Conservation (phyloP, 176 grass and related monocot genomes). For the Tillandsia leiboldiana region DNA sequence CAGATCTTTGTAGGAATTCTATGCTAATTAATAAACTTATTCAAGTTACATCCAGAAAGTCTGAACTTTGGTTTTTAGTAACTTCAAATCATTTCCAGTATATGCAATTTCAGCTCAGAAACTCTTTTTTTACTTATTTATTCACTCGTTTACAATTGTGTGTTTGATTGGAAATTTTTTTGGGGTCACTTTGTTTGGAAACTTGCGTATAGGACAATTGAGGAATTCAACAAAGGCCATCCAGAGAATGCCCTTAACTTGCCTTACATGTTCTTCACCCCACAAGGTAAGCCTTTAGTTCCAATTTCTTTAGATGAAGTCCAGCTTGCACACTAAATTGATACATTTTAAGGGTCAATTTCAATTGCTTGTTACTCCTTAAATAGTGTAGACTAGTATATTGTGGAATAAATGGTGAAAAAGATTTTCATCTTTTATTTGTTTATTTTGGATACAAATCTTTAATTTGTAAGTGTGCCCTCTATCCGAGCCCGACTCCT, state of each 20-base stretch:
- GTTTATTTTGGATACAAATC: neutral
- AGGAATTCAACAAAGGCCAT: slow-evolving; percentile 59
- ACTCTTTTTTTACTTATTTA: too few relatives aligned
- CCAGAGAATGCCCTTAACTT: slow-evolving; percentile 37
- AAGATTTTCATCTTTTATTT: neutral
- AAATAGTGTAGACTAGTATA: too few relatives aligned
- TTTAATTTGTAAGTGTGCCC: neutral
- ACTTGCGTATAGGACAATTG: slow-evolving; percentile 39
- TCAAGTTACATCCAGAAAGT: too few relatives aligned
- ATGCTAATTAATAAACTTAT: too few relatives aligned
- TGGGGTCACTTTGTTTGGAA: neutral
- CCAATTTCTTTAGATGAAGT: neutral
- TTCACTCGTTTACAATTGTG: neutral
- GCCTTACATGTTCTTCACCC: slow-evolving; percentile 56
- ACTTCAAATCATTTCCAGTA: too few relatives aligned
- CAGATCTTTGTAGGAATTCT: too few relatives aligned
- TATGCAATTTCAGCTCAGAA: too few relatives aligned
- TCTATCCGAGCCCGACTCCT: neutral
- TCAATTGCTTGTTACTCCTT: too few relatives aligned
- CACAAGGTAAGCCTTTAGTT: slow-evolving; percentile 35
- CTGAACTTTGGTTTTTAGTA: too few relatives aligned
- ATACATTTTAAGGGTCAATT: too few relatives aligned
- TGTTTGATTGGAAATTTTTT: neutral
- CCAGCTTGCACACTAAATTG: too few relatives aligned
- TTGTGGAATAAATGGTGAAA: too few relatives aligned